phyloP scores from a whole-genome alignment of 108 stramenopile species.

The Skeletonema tropicum region DNA sequence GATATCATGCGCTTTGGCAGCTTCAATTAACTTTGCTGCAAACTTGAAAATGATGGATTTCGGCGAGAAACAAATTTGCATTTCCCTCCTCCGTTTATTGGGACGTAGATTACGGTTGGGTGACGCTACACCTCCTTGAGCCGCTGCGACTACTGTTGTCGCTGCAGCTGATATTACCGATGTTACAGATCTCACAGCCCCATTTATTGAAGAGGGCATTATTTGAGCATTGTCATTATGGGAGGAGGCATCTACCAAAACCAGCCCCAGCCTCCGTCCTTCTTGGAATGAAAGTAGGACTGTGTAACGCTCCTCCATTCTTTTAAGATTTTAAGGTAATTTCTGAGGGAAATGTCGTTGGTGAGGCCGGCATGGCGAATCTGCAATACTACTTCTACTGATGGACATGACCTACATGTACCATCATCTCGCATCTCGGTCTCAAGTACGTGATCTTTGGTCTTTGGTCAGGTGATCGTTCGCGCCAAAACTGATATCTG shows the following conservation, averaged over 20 bases:
- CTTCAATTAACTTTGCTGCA: background rate
- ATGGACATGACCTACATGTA: too few species aligned
- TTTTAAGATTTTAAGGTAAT: too few species aligned
- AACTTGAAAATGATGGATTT: conserved; percentile 19
- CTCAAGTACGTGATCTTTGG: too few species aligned
- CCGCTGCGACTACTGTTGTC: background rate
- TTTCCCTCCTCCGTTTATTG: conserved; percentile 17
- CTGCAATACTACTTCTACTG: too few species aligned
- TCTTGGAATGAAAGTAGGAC: background rate
- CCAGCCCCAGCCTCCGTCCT: conserved; percentile 5
- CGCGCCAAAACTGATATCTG: too few species aligned
- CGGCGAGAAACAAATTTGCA: conserved; percentile 3
- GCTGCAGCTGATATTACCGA: background rate
- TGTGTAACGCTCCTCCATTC: background rate
- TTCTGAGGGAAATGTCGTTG: too few species aligned
- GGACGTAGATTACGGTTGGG: background rate
- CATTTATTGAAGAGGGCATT: background rate
- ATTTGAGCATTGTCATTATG: background rate
- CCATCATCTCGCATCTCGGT: too few species aligned
- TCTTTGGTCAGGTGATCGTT: too few species aligned
- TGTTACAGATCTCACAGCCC: background rate
- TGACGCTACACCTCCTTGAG: background rate
- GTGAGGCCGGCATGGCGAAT: too few species aligned
- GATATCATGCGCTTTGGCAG: background rate
- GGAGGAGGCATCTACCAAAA: background rate